phyloP scores from a whole-genome alignment of 1,139 yeast species.

The Suhomyces panamericanus region DNA sequence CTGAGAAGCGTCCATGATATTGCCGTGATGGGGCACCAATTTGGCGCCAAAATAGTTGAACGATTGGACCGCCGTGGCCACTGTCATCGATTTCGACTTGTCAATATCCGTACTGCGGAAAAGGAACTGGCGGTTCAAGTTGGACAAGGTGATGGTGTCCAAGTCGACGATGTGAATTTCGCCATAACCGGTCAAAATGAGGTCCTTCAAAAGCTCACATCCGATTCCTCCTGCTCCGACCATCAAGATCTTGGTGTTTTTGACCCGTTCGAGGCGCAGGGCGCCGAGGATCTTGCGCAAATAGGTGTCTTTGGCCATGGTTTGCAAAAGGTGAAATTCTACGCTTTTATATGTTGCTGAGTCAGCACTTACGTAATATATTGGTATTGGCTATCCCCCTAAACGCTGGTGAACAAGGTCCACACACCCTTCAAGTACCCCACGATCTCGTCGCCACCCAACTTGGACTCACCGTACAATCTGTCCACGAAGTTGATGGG shows the following conservation, averaged over 20 bases:
- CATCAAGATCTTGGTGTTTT: slow-evolving; percentile 63
- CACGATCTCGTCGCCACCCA: slow-evolving; percentile 81
- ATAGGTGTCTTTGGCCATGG: slow-evolving; percentile 45
- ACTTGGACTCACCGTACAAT: slow-evolving; percentile 75
- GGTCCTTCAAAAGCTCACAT: slow-evolving; percentile 86
- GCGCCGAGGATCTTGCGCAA: slow-evolving; percentile 47
- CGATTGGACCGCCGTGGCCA: slow-evolving; percentile 73
- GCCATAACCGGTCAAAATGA: slow-evolving; percentile 80
- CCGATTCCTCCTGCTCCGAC: slow-evolving; percentile 99
- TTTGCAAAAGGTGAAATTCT: background rate
- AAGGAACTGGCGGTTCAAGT: slow-evolving; percentile 89
- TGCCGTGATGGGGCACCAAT: slow-evolving; percentile 80
- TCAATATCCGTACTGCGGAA: slow-evolving; percentile 87
- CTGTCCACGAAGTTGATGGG: slow-evolving; percentile 81
- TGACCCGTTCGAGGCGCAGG: slow-evolving; percentile 31
- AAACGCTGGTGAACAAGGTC: slow-evolving; percentile 66
- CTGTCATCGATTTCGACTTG: slow-evolving; percentile 79
- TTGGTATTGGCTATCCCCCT: slow-evolving; percentile 16
- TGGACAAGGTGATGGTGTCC: slow-evolving; percentile 90
- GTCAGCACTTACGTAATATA: slow-evolving; percentile 1
- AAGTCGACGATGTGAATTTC: slow-evolving; percentile 91
- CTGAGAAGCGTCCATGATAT: slow-evolving; percentile 72
- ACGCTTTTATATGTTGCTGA: background rate
- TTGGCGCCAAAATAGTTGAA: slow-evolving; percentile 73
- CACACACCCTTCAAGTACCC: slow-evolving; percentile 77